Evolutionary conservation across 2,329 filamentous ascomycete species (phyloP), one percentile per base, ranked within the genome.

Genomic region (Ophiocordyceps unilateralis): DNA sequence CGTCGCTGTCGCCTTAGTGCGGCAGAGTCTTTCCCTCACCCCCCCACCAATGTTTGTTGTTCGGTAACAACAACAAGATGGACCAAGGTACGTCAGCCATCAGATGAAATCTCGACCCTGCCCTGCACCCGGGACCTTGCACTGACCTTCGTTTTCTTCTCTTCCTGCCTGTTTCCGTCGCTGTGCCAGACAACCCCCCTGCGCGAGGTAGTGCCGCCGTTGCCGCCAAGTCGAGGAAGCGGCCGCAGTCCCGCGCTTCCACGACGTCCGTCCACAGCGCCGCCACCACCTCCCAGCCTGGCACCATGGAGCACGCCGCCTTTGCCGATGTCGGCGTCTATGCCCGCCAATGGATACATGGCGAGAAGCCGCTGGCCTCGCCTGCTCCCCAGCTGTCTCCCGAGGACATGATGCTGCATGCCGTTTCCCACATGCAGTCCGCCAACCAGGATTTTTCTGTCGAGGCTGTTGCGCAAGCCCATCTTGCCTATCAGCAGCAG

Each of bases 371-470:
- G n/a, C 32, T 36, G 32, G 66, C 40, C 64, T 73, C 48, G 8
- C 53, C 58, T 15, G 55, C 57, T 28, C 58, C 63, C 26, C 66
- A 68, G 43, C 66, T 78, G 63, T 67, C 70, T 3, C 60, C 71
- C 21, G 75, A 78, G 49, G 73, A 75, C 46, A 68, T 78, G 60
- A 69, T 79, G 40, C 61, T 79, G 47, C 70, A 75, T 44, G 69
- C 70, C 17, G 67, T 70, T 23, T 65, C 68, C 20, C 74, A 76
- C 48, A 65, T 78, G 52, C 70, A 74, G 48, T 61, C 64, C 40
- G 63, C 62, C 39, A 66, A 66, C 43, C 44, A 69, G 68, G 70
- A 74, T 41, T 62, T 70, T 19, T 54, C 64, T 22, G 66, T 77
- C 53, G 67, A 66, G 43, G 57, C 58, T 38, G 61, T 70, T 54